Evolutionary conservation across 352 stramenopile genomes (phyloP).

Genomic region (Phytophthora melonis): DNA sequence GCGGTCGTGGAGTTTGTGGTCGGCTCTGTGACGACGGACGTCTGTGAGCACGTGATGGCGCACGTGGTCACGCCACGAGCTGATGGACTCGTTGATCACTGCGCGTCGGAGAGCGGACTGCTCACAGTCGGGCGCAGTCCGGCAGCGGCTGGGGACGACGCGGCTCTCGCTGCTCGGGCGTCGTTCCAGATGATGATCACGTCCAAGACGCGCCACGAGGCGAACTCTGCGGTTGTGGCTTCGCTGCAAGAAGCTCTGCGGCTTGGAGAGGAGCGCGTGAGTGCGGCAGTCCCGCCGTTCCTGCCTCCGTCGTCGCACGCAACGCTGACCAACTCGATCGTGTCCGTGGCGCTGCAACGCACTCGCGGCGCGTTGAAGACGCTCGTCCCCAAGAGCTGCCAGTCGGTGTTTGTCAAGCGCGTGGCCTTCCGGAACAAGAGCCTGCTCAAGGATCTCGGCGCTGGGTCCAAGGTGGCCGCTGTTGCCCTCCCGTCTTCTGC

Average conservation of each 20-base stretch:
- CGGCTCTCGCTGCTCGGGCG: slow-evolving; percentile 20
- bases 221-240: slow-evolving; percentile 28
- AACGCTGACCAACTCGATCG: slow-evolving; percentile 46
- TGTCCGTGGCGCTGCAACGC: slow-evolving; percentile 45
- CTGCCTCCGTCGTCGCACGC: slow-evolving; percentile 50
- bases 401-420: slow-evolving; percentile 64
- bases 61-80: slow-evolving; percentile 51
- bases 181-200: slow-evolving; percentile 56
- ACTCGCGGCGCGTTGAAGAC: slow-evolving; percentile 39
- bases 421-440: slow-evolving; percentile 49
- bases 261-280: slow-evolving; percentile 47
- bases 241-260: slow-evolving; percentile 44
- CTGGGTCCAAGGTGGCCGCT: slow-evolving; percentile 6
- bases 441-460: slow-evolving; percentile 48
- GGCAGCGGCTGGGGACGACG: slow-evolving; percentile 4
- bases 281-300: slow-evolving; percentile 40
- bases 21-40: slow-evolving; percentile 62
- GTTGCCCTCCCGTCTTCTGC: neutral
- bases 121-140: neutral
- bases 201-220: slow-evolving; percentile 37
- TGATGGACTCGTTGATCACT: slow-evolving; percentile 54
- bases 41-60: slow-evolving; percentile 66
- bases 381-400: slow-evolving; percentile 52
- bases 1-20: slow-evolving; percentile 73
- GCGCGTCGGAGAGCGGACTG: slow-evolving; percentile 40